These are phyloP conservation scores for Macrophomina pseudophaseolina DNA, from an alignment of 2,329 filamentous ascomycete species.

Conservation along the genomic window DNA sequence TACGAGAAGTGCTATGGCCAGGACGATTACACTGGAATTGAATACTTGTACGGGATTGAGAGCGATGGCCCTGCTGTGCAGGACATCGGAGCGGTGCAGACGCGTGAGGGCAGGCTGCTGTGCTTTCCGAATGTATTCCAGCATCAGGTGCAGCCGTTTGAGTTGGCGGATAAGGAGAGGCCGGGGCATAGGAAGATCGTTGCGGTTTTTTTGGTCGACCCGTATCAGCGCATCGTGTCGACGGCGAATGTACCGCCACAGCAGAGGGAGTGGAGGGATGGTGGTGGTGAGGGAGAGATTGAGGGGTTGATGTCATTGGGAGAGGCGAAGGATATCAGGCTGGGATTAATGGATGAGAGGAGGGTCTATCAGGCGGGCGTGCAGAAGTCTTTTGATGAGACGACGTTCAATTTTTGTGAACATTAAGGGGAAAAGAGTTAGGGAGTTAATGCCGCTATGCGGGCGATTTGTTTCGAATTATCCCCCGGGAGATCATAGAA, in stretches of 20 bases:
- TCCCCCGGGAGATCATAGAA: no score
- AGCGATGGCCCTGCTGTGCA: constrained; percentile 47
- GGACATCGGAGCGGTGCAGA: constrained; percentile 55
- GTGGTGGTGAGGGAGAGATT: not conserved
- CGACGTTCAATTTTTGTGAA: not conserved
- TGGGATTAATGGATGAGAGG: not conserved
- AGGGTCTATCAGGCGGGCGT: not conserved
- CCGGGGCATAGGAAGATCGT: constrained; percentile 63
- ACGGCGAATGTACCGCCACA: constrained; percentile 46
- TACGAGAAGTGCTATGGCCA: constrained; percentile 2
- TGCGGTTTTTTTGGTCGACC: constrained; percentile 65
- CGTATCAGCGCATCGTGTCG: constrained; percentile 56
- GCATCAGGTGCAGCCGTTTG: constrained; percentile 58
- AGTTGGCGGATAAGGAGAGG: constrained; percentile 54
- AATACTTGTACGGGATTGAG: constrained; percentile 45
- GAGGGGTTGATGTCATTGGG: not conserved
- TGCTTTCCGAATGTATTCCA: constrained; percentile 62
- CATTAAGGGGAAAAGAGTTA: not conserved
- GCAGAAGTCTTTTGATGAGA: not conserved
- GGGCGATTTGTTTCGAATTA: no score
- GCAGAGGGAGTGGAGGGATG: not conserved
- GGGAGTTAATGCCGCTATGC: no score
- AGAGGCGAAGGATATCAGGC: not conserved
- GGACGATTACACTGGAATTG: constrained; percentile 41
- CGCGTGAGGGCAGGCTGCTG: constrained; percentile 55